Evolutionary conservation across 2,329 filamentous ascomycete genomes (phyloP), one percentile per base, ranked within the genome.

Genomic region (Pezicula neosporulosa): DNA sequence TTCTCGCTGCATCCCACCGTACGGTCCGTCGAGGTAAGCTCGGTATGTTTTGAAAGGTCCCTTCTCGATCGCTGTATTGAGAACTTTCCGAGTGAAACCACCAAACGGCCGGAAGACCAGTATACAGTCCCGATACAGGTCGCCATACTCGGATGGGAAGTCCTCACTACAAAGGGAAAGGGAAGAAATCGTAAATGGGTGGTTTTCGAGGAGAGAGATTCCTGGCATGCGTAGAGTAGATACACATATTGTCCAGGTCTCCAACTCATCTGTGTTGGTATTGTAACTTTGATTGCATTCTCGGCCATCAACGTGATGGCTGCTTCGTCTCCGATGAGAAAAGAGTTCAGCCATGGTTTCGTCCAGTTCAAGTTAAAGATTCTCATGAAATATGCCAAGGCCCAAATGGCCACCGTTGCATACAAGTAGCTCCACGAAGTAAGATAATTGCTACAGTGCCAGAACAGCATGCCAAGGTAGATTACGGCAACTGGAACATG

Each of bases 211-310:
- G 2, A 95, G 69, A 0, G 91, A 92, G 60, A 97, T 91, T 1
- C 90, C 90, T 0, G 93, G 93, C 86, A 97, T 96, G 48, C 93
- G 85, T 18, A 97, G 77, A 66, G 85, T 18, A 97, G 77, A 66
- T 97, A 97, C 16, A 97, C 88, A 61, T 95, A 97, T 69, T 97
- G 94, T 5, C 93, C 94, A 0, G 93, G 91, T 65, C 84, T 86
- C 93, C 93, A 97, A 56, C 83, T 86, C 80, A 95, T 89, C 68
- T 93, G 90, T 0, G 93, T 97, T 1, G 93, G 91, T 47, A 97
- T 88, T 0, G 93, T 97, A 60, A 97, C 82, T 68, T 97, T 97
- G 72, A 97, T 86, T n/a, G 90, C 90, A 64, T 95, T 93, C 63
- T 97, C 91, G 3, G 90, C 86, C 75, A 97, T 86, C 21, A 97